A percentile compares a stretch with the other conserved stretches of the same genome.
These are phyloP conservation scores for Hordeum vulgare DNA, from an alignment of 176 grass and related monocot species.

Conservation along the genomic window DNA sequence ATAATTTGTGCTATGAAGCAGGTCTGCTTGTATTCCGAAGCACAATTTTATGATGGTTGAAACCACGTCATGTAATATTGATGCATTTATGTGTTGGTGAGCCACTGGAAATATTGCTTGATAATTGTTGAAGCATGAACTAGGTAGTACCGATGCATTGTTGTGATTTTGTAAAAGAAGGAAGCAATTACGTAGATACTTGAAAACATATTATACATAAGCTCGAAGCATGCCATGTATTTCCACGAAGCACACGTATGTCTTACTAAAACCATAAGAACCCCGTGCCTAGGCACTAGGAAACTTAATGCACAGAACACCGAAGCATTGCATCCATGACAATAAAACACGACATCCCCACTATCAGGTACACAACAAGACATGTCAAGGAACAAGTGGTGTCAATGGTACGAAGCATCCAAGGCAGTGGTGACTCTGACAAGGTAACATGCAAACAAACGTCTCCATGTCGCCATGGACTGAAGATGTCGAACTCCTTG, in stretches of 20 bases:
- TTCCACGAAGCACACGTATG: not conserved
- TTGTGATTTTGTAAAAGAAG: not conserved
- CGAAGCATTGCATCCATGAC: not conserved
- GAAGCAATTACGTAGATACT: not conserved
- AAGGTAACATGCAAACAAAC: no score
- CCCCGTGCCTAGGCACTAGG: no score
- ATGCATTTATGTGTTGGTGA: not conserved
- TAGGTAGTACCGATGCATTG: not conserved
- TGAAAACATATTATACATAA: not conserved
- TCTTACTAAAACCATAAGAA: not conserved
- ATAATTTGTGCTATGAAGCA: no score
- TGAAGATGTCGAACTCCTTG: no score
- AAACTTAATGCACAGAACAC: not conserved
- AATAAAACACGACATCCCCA: not conserved
- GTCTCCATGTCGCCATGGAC: no score
- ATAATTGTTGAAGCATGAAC: not conserved
- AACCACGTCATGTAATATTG: not conserved
- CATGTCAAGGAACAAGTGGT: no score
- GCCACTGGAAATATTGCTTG: not conserved
- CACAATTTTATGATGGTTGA: not conserved
- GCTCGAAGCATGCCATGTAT: not conserved
- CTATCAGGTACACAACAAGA: no score
- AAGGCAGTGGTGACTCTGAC: no score
- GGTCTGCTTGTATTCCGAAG: no score
- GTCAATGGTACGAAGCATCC: no score